Base-by-base conservation (phyloP, 73 alveolate genomes). In the Durusdinium trenchii region DNA sequence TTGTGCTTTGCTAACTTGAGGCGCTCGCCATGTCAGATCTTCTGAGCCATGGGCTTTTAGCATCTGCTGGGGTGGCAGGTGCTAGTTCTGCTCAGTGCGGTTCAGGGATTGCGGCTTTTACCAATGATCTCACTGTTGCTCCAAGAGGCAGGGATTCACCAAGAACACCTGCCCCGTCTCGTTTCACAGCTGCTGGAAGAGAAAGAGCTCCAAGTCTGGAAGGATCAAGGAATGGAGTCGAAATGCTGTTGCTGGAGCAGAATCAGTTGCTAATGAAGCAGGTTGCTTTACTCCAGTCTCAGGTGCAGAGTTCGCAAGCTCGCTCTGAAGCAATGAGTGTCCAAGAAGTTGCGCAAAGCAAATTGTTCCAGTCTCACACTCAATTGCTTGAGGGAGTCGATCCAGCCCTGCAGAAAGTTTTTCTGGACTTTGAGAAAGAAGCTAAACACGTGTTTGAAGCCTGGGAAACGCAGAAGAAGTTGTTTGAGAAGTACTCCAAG, bases 1-100 rank as follows among this genome's bases (percentile, higher is more conserved):
- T 57, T 2, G 95, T 86, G 82, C 95, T 60, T 57, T 86, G 95
- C 95, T 57, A 61, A 60, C 82, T 54, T 86, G 10, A 86, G 95
- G 95, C 82, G 81, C 54, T 86, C 95, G 83, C 95, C 95, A 86
- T 86, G 95, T 23, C 5, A 20, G 61, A 40, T 60, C 62, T 82
- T 61, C 3, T 9, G 46, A 23, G 45, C 67, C 90, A 45, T 47
- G 90, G 86, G 42, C 45, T 38, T n/a, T 42, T 40, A 42, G 60
- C 60, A 43, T 5, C 3, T 76, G 86, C 86, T 40, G 54, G 86
- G 86, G 86, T 32, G 42, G 93, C 94, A 54, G 42, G 1, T 52
- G 94, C 67, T 48, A 32, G 94, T 85, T 9, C 38, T 4, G 40
- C 38, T 42, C 47, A 26, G 6, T 23, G 9, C 26, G 40, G 45